Evolutionary conservation across 306 rosid genomes (phyloP).

Genomic region (Trifolium fragiferum): DNA sequence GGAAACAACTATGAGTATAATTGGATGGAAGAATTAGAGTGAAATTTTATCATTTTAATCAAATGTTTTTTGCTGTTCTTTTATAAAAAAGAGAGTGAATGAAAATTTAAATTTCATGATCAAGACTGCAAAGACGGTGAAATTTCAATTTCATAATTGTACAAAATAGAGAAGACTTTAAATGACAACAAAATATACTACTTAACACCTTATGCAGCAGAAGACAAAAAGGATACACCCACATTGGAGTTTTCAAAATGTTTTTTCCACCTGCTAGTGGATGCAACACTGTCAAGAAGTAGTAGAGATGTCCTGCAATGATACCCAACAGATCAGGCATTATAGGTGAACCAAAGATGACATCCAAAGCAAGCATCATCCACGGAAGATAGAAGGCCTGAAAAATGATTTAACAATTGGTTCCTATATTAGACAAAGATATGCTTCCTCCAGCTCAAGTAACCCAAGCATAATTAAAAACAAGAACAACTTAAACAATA

Average conservation of each 20-base stretch:
- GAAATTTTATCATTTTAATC: not conserved
- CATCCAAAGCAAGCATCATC: slow-evolving; percentile 96
- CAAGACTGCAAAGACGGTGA: no score
- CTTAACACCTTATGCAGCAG: slow-evolving; percentile 29
- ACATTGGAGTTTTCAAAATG: slow-evolving; percentile 76
- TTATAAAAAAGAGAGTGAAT: not conserved
- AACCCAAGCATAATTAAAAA: slow-evolving; percentile 7
- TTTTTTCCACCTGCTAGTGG: slow-evolving; percentile 89
- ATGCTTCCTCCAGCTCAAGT: slow-evolving; percentile 21
- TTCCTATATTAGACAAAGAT: slow-evolving; percentile 37
- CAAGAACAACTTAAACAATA: slow-evolving; percentile 21
- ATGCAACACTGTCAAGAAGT: slow-evolving; percentile 94
- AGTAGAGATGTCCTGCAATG: slow-evolving; percentile 92
- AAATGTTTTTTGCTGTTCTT: not conserved
- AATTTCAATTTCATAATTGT: not conserved
- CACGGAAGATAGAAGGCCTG: slow-evolving; percentile 99
- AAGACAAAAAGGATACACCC: slow-evolving; percentile 88
- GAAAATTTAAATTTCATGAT: not conserved
- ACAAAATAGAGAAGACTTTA: slow-evolving; percentile 21
- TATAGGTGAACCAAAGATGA: slow-evolving; percentile 76
- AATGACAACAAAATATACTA: slow-evolving; percentile 13
- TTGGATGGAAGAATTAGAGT: not conserved
- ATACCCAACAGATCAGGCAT: slow-evolving; percentile 81
- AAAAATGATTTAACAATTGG: slow-evolving; percentile 30
- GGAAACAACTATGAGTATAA: slow-evolving; percentile 19